These are phyloP conservation scores for Scenedesmus sp. DNA, from an alignment of 163 green algal genomes.

Conservation along the genomic window DNA sequence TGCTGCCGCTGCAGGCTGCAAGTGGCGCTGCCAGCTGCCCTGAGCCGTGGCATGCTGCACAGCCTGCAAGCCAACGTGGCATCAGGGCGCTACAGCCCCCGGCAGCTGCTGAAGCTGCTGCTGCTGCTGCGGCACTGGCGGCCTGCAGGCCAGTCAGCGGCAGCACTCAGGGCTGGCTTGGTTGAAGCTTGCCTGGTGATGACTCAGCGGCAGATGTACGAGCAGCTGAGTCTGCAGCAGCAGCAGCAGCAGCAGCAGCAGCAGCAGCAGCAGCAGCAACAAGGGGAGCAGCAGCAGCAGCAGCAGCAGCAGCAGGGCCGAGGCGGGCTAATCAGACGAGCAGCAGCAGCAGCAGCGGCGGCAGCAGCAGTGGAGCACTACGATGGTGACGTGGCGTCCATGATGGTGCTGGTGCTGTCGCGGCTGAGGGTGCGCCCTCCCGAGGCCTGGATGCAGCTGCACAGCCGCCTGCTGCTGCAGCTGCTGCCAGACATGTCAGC, in stretches of 20 bases:
- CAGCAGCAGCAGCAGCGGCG: conserved; percentile 25
- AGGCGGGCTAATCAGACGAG: background rate
- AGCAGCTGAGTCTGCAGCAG: background rate
- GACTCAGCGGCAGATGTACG: background rate
- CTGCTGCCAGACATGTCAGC: conserved; percentile 14
- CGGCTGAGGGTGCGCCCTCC: background rate
- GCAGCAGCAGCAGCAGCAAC: no score
- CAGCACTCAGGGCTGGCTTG: background rate
- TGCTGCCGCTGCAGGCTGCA: conserved; percentile 29
- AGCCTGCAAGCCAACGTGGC: background rate
- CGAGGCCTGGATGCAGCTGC: background rate
- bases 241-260: conserved; percentile 36
- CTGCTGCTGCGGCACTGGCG: conserved; percentile 37
- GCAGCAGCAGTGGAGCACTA: background rate
- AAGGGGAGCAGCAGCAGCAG: no score
- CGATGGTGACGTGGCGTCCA: background rate
- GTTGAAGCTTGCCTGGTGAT: background rate
- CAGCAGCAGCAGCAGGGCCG: no score
- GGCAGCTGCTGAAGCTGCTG: conserved; percentile 50
- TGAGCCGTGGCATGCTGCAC: background rate
- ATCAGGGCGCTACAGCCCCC: conserved; percentile 2
- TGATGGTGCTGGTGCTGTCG: background rate
- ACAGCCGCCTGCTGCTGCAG: background rate
- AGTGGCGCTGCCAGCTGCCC: background rate
- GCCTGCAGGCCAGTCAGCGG: conserved; percentile 21